A percentile compares a stretch with the other conserved stretches of the same genome.
Evolutionary conservation across 2,329 filamentous ascomycete genomes (phyloP).

Genomic region (Saccharata proteae): DNA sequence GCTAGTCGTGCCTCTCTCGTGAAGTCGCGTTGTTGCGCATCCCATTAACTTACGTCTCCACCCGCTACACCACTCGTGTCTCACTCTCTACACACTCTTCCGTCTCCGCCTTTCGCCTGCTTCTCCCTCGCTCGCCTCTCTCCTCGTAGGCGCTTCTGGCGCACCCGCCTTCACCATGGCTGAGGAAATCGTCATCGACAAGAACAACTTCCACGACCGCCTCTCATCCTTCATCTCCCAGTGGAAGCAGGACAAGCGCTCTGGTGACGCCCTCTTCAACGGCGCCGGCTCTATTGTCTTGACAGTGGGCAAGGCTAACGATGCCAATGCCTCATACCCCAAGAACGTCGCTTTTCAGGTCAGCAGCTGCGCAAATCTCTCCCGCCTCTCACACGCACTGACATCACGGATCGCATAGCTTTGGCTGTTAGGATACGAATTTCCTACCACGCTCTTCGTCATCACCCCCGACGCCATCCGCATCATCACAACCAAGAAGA

Average conservation of each 20-base stretch:
- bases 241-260: slow-evolving; percentile 94
- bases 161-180: slow-evolving; percentile 41
- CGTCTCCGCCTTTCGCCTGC: slow-evolving; percentile 9
- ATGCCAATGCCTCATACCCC: slow-evolving; percentile 71
- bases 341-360: slow-evolving; percentile 97
- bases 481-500: slow-evolving; percentile 92
- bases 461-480: slow-evolving; percentile 81
- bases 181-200: slow-evolving; percentile 81
- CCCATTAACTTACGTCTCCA: slow-evolving; percentile 4
- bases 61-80: slow-evolving; percentile 5
- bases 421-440: slow-evolving; percentile 97
- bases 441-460: slow-evolving; percentile 88
- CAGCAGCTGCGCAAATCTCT: slow-evolving; percentile 27
- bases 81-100: slow-evolving; percentile 9
- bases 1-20: too few species aligned
- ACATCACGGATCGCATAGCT: slow-evolving; percentile 48
- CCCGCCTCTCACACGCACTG: slow-evolving; percentile 8
- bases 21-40: slow-evolving; percentile 8
- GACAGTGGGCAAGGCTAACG: slow-evolving; percentile 90
- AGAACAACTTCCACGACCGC: slow-evolving; percentile 85
- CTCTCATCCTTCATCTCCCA: slow-evolving; percentile 73
- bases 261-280: slow-evolving; percentile 71
- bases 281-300: slow-evolving; percentile 79
- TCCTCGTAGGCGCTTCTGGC: slow-evolving; percentile 11
- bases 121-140: slow-evolving; percentile 11